Percentiles rank a stretch among this genome's conserved stretches.
Evolutionary conservation across 2,329 filamentous ascomycete genomes (phyloP).

Genomic region (Fusarium anguioides): DNA sequence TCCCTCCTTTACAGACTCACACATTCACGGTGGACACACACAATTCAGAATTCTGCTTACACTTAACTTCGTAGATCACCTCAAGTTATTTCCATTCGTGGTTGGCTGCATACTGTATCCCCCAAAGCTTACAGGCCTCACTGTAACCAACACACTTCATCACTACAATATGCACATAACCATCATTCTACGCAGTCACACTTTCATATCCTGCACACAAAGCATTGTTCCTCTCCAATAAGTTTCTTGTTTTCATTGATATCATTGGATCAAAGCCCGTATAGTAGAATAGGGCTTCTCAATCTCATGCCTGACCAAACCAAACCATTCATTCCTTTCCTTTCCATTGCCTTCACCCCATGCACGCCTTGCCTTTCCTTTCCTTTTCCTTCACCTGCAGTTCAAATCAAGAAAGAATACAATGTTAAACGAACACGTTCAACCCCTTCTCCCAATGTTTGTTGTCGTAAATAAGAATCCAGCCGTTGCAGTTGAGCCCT

Average conservation of each 20-base stretch:
- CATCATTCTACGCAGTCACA: background rate
- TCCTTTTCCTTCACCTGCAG: constrained; percentile 28
- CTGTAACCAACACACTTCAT: background rate
- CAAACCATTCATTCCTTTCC: constrained; percentile 28
- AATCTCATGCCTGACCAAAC: constrained; percentile 40
- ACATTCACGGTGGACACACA: background rate
- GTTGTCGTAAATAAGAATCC: constrained; percentile 38
- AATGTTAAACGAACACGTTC: constrained; percentile 43
- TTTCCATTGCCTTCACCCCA: constrained; percentile 37
- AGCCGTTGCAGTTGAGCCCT: constrained; percentile 43
- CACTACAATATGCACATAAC: background rate
- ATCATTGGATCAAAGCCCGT: constrained; percentile 45
- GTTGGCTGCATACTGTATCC: constrained; percentile 9
- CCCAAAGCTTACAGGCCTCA: constrained; percentile 11
- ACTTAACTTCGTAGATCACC: background rate
- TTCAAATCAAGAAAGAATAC: constrained; percentile 45
- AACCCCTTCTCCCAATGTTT: constrained; percentile 38
- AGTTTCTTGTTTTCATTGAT: constrained; percentile 39
- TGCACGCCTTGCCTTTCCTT: constrained; percentile 30
- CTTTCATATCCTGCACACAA: background rate
- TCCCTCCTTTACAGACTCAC: background rate
- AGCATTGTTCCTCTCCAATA: constrained; percentile 27
- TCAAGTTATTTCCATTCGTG: background rate
- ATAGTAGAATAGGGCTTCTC: constrained; percentile 30
- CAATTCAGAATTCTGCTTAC: background rate